These are phyloP conservation scores for Hebeloma cylindrosporum DNA, from an alignment of 768 basidiomycete species.

Conservation along the genomic window DNA sequence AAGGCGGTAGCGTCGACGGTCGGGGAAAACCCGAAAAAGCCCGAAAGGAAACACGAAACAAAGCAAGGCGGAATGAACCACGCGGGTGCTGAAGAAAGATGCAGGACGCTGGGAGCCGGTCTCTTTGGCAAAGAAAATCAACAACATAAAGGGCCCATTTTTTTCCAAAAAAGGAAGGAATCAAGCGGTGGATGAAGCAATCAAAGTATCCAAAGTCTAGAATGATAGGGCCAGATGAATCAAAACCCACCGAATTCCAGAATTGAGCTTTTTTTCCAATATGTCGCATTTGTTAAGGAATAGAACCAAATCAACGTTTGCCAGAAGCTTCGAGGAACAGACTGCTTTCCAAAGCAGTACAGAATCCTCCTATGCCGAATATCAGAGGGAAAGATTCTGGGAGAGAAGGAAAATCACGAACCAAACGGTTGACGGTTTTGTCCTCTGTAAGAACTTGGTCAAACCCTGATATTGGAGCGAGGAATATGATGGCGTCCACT, in stretches of 20 bases:
- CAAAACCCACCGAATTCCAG: slow-evolving; percentile 48
- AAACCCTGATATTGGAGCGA: slow-evolving; percentile 74
- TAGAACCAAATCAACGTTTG: slow-evolving; percentile 76
- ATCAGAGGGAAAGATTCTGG: not conserved
- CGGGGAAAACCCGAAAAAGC: slow-evolving; percentile 1
- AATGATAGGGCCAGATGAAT: slow-evolving; percentile 3
- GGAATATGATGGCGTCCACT: slow-evolving; percentile 76
- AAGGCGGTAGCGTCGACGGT: slow-evolving; percentile 5
- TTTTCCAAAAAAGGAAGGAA: not conserved
- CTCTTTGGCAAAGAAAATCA: not conserved
- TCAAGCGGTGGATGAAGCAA: not conserved
- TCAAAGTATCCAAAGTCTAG: too few species aligned
- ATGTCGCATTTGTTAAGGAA: slow-evolving; percentile 92
- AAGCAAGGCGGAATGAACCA: slow-evolving; percentile 1
- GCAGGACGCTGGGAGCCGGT: not conserved
- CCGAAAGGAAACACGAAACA: not conserved
- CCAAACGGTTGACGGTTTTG: slow-evolving; percentile 57
- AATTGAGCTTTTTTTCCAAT: slow-evolving; percentile 63
- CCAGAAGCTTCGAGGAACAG: slow-evolving; percentile 79
- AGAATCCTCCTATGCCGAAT: slow-evolving; percentile 63
- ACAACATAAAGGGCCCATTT: not conserved
- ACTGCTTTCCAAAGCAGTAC: slow-evolving; percentile 89
- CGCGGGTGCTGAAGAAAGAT: not conserved
- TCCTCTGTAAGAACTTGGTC: slow-evolving; percentile 72
- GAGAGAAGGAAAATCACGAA: slow-evolving; percentile 24